Conservation (phyloP, 306 rosid genomes). For the Cucurbita pepo region DNA sequence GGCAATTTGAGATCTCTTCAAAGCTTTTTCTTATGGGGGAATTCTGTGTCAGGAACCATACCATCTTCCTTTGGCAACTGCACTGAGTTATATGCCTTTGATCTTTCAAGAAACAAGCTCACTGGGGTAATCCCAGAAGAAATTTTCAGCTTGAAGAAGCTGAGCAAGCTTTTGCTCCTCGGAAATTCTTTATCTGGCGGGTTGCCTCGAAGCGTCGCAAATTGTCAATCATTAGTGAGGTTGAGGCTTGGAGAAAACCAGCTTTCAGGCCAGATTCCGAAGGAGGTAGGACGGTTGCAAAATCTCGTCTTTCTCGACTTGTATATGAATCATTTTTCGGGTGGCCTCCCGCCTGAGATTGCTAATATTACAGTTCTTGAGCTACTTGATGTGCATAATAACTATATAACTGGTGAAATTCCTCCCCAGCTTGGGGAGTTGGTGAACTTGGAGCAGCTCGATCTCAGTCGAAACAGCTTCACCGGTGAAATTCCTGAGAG, state of each 20-base stretch:
- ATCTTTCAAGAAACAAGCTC: conserved; percentile 85
- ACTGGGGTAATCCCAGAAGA: conserved; percentile 85
- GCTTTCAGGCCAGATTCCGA: conserved; percentile 78
- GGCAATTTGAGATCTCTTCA: conserved; percentile 61
- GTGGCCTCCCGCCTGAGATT: conserved; percentile 60
- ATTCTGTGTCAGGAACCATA: conserved; percentile 67
- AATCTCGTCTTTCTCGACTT: conserved; percentile 88
- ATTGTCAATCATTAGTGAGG: conserved; percentile 70
- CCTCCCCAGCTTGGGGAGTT: conserved; percentile 63
- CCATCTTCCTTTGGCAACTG: conserved; percentile 85
- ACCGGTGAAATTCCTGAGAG: conserved; percentile 63
- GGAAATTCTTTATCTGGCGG: conserved; percentile 75
- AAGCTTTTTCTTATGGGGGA: conserved; percentile 85
- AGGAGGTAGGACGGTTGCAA: conserved; percentile 68
- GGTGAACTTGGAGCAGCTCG: conserved; percentile 87
- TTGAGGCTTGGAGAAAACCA: conserved; percentile 86
- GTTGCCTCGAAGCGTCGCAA: conserved; percentile 49
- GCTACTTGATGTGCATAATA: conserved; percentile 72
- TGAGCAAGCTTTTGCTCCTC: conserved; percentile 89
- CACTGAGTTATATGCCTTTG: conserved; percentile 78
- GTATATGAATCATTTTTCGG: conserved; percentile 82
- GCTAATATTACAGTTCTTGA: conserved; percentile 84
- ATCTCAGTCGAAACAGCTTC: conserved; percentile 78
- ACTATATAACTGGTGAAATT: conserved; percentile 59
- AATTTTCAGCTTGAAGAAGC: conserved; percentile 74